These are phyloP conservation scores for Atkinsonella texensis DNA, from an alignment of 2,329 filamentous ascomycete species.

Conservation along the genomic window DNA sequence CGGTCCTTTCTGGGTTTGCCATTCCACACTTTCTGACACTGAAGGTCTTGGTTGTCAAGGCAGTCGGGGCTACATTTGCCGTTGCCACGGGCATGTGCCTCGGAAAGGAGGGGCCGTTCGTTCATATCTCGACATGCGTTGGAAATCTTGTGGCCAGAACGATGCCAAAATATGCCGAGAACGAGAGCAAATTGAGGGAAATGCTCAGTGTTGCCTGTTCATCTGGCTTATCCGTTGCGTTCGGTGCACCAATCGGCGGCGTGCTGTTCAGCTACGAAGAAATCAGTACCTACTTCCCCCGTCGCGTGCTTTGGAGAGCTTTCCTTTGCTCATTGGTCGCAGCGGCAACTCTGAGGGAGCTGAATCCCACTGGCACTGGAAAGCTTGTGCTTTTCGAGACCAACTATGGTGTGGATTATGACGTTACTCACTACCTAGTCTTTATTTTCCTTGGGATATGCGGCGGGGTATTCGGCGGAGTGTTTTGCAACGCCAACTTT, in stretches of 20 bases:
- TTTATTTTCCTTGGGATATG: conserved; percentile 43
- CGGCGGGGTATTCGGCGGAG: conserved; percentile 46
- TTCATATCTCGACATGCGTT: conserved; percentile 47
- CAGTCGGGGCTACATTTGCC: conserved; percentile 44
- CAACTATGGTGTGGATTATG: conserved; percentile 43
- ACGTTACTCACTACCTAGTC: conserved; percentile 41
- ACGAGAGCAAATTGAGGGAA: conserved; percentile 45
- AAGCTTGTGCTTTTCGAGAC: conserved; percentile 50
- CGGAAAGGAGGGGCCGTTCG: conserved; percentile 50
- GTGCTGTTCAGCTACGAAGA: conserved; percentile 50
- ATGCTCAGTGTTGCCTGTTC: conserved; percentile 46
- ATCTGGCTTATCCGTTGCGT: conserved; percentile 45
- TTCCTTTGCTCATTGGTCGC: conserved; percentile 46
- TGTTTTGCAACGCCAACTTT: conserved; percentile 47
- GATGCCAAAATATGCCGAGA: conserved; percentile 46
- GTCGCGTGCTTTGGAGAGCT: conserved; percentile 41
- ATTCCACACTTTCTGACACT: conserved; percentile 45
- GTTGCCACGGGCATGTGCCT: conserved; percentile 48
- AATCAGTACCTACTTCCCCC: conserved; percentile 47
- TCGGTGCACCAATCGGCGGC: conserved; percentile 49
- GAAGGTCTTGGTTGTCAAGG: conserved; percentile 43
- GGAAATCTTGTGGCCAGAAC: conserved; percentile 37
- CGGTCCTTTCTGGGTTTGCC: conserved; percentile 46
- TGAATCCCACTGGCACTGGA: conserved; percentile 49
- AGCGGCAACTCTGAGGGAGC: conserved; percentile 39